Conservation (phyloP, 768 basidiomycete species). For the Pleurotus eryngii region DNA sequence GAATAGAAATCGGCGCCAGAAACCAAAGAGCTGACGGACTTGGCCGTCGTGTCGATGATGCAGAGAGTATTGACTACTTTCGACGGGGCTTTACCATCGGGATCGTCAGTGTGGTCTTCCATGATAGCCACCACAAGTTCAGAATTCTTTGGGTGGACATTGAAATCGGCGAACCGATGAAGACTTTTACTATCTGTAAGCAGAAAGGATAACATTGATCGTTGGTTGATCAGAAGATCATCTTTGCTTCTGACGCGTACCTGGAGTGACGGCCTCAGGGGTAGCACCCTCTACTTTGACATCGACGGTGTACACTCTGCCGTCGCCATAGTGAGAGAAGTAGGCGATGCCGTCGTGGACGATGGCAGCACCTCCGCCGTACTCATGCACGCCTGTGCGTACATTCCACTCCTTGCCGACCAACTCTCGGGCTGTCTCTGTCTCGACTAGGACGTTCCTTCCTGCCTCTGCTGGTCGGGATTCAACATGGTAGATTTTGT, state of each 20-base stretch:
- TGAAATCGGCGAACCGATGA: conserved; percentile 52
- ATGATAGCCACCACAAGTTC: conserved; percentile 48
- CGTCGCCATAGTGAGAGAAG: conserved; percentile 57
- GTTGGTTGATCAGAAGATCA: conserved; percentile 2
- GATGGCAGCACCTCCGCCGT: conserved; percentile 63
- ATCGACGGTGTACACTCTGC: conserved; percentile 45
- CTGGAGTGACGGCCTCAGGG: conserved; percentile 52
- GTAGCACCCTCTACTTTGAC: conserved; percentile 6
- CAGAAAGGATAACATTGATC: not conserved
- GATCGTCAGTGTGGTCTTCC: conserved; percentile 54
- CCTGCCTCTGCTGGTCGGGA: conserved; percentile 13
- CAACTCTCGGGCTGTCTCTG: conserved; percentile 36
- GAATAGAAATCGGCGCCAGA: conserved; percentile 62
- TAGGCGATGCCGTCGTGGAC: conserved; percentile 48
- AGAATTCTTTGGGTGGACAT: conserved; percentile 42
- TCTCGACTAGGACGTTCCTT: conserved; percentile 42
- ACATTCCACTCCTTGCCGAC: conserved; percentile 52
- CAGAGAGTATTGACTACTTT: conserved; percentile 46
- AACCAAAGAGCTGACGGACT: conserved; percentile 34
- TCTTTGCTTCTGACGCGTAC: conserved; percentile 26
- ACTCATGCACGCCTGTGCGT: conserved; percentile 62
- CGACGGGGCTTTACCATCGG: conserved; percentile 26
- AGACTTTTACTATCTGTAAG: conserved; percentile 31
- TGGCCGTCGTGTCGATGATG: conserved; percentile 38
- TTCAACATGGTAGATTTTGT: conserved; percentile 12